These are phyloP conservation scores for Penicillium verhagenii DNA, from an alignment of 495 filamentous ascomycete species.

Conservation along the genomic window DNA sequence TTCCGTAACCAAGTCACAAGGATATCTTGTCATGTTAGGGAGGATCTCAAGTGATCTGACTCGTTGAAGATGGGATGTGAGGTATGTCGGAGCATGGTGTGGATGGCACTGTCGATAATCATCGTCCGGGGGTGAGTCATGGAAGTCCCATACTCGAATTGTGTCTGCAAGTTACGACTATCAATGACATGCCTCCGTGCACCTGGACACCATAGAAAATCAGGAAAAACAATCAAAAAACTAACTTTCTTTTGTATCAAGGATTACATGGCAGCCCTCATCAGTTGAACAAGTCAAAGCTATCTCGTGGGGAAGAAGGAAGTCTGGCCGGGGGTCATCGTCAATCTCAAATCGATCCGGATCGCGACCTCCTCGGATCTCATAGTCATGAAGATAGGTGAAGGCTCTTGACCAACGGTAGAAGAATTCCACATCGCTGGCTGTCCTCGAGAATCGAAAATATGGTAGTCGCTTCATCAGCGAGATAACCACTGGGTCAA, in stretches of 20 bases:
- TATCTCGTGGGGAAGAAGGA: neutral
- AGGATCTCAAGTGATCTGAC: conserved; percentile 2
- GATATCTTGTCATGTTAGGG: neutral
- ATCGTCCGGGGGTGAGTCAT: neutral
- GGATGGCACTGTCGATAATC: neutral
- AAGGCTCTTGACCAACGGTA: neutral
- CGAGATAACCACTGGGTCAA: neutral
- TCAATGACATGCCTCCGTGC: neutral
- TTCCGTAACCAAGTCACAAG: neutral
- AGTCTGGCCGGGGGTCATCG: neutral
- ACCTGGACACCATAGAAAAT: neutral
- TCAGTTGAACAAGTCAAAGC: neutral
- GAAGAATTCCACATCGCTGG: neutral
- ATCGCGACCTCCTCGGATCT: neutral
- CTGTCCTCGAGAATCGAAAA: neutral
- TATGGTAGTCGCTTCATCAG: conserved; percentile 3
- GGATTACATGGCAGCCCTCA: neutral
- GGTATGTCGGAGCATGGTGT: neutral
- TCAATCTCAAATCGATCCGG: neutral
- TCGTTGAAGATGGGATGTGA: neutral
- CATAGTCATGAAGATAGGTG: neutral
- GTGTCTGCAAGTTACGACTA: neutral
- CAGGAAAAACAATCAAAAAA: neutral
- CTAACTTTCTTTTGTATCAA: neutral
- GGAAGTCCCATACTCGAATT: neutral